These are phyloP conservation scores for Clitopilus hobsonii DNA, from an alignment of 768 basidiomycete genomes.

Conservation along the genomic window DNA sequence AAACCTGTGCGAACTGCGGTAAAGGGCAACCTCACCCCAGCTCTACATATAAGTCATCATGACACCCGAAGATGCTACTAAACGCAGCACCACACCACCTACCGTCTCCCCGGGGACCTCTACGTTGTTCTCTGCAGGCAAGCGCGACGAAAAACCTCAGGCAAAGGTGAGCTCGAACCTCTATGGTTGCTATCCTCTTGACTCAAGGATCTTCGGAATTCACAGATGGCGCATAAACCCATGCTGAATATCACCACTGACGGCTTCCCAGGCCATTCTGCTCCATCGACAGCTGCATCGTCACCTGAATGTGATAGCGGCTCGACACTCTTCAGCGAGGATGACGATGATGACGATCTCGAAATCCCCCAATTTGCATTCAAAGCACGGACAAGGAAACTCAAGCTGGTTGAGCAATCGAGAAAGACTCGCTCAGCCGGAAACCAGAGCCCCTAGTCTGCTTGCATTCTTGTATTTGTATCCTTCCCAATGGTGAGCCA, in stretches of 20 bases:
- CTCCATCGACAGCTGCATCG: slow-evolving; percentile 2
- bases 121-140: not conserved
- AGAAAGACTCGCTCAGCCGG: not conserved
- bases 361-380: slow-evolving; percentile 8
- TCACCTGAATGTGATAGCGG: not conserved
- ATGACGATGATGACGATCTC: slow-evolving; percentile 11
- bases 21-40: not conserved
- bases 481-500: not conserved
- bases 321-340: not conserved
- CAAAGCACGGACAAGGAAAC: slow-evolving; percentile 9
- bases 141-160: not conserved
- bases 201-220: not conserved
- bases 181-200: not conserved
- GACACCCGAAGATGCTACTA: not conserved
- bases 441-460: not conserved
- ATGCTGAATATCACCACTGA: not conserved
- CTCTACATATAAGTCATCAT: not conserved
- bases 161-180: not conserved
- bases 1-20: not conserved
- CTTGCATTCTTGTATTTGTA: not conserved
- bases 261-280: not conserved
- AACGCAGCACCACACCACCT: not conserved
- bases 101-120: not conserved
- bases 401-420: not conserved
- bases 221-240: not conserved